Conservation (phyloP, 108 stramenopile genomes). For the Fistulifera solaris region DNA sequence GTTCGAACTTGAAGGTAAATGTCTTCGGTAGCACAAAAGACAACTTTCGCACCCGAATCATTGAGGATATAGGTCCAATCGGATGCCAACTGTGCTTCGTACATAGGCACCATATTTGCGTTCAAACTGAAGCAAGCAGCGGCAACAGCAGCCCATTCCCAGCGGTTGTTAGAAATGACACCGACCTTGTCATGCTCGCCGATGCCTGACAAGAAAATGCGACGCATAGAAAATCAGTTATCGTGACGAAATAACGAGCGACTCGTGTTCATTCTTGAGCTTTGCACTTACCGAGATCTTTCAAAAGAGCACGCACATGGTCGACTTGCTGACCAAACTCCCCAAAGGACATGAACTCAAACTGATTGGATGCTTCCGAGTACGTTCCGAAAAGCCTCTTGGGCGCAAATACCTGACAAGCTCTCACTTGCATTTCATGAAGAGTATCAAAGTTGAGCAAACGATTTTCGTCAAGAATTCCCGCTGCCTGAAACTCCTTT, state of each 20-base stretch:
- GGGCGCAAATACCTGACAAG: constrained; percentile 46
- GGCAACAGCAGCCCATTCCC: constrained; percentile 87
- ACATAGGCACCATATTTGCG: constrained; percentile 93
- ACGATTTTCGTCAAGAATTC: constrained; percentile 50
- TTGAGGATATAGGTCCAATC: constrained; percentile 94
- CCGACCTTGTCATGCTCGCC: constrained; percentile 64
- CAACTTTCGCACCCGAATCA: constrained; percentile 63
- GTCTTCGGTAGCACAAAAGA: constrained; percentile 76
- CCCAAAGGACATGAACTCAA: constrained; percentile 67
- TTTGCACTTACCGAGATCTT: constrained; percentile 62
- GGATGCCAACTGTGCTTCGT: constrained; percentile 88
- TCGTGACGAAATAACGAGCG: not conserved
- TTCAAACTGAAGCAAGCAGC: constrained; percentile 84
- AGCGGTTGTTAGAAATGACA: constrained; percentile 88
- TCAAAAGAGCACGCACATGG: constrained; percentile 54
- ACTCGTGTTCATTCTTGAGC: too few species aligned
- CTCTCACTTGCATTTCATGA: constrained; percentile 63
- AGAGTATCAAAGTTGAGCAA: constrained; percentile 57
- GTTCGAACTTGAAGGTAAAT: constrained; percentile 59
- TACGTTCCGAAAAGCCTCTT: constrained; percentile 73
- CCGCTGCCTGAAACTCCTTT: constrained; percentile 31
- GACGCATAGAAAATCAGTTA: too few species aligned
- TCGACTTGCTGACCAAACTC: constrained; percentile 60
- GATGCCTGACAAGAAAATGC: constrained; percentile 31
- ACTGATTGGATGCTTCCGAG: constrained; percentile 28